These are phyloP conservation scores for Candida fluviatilis DNA, from an alignment of 805 yeast genomes.

Conservation along the genomic window DNA sequence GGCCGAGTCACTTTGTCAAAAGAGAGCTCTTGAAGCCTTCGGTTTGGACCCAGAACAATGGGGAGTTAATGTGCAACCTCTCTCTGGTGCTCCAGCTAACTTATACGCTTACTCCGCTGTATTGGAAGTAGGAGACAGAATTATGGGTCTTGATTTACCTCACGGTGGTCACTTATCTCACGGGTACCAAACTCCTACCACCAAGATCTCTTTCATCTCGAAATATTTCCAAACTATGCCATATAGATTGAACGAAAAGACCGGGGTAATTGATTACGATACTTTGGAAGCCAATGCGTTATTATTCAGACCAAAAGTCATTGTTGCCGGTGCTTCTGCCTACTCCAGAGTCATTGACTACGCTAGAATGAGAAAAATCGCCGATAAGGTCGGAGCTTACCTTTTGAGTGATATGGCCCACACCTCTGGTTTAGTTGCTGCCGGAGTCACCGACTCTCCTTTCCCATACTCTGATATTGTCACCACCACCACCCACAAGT, in stretches of 20 bases:
- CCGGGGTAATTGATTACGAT: conserved; percentile 93
- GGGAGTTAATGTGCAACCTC: conserved; percentile 97
- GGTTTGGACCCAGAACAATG: conserved; percentile 71
- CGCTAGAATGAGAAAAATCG: conserved; percentile 83
- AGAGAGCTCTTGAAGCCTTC: conserved; percentile 86
- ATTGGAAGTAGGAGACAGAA: conserved; percentile 83
- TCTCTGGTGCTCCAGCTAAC: conserved; percentile 97
- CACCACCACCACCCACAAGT: conserved; percentile 96
- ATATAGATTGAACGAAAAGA: conserved; percentile 77
- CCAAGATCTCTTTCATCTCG: conserved; percentile 87
- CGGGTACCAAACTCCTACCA: conserved; percentile 89
- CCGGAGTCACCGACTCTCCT: conserved; percentile 91
- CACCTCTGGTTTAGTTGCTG: conserved; percentile 92
- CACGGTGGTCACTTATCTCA: conserved; percentile 98
- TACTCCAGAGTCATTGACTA: conserved; percentile 89
- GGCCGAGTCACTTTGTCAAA: conserved; percentile 86
- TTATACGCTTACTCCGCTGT: conserved; percentile 88
- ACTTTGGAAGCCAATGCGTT: conserved; percentile 75
- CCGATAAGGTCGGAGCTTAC: conserved; percentile 91
- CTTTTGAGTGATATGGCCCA: conserved; percentile 96
- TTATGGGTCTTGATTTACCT: conserved; percentile 97
- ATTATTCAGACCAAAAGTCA: conserved; percentile 88
- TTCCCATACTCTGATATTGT: conserved; percentile 92
- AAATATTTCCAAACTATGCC: conserved; percentile 98
- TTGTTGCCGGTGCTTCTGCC: conserved; percentile 97